Evolutionary conservation across 768 basidiomycete species (phyloP).

Genomic region (Boletus tylopilopsis): DNA sequence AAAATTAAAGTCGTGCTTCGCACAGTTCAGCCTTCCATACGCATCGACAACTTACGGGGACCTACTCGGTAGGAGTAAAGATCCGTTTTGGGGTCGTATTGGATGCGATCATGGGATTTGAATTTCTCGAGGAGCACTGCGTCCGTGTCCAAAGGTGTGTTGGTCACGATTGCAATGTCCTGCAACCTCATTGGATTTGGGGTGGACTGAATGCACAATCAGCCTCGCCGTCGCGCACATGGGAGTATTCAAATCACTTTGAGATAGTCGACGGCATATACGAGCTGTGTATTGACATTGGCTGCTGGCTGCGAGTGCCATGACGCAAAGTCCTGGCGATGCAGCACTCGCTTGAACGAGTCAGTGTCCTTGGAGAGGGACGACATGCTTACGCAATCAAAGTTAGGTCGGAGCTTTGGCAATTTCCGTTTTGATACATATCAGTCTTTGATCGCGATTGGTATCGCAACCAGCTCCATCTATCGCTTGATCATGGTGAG

Average conservation of each 20-base stretch:
- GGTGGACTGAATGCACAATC: conserved; percentile 42
- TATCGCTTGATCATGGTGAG: conserved; percentile 31
- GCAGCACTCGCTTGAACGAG: conserved; percentile 61
- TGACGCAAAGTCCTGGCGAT: conserved; percentile 65
- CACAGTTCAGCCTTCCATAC: conserved; percentile 3
- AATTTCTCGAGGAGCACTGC: conserved; percentile 72
- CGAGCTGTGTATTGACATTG: conserved; percentile 84
- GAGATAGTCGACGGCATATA: conserved; percentile 78
- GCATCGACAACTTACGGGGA: conserved; percentile 1
- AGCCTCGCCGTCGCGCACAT: conserved; percentile 9
- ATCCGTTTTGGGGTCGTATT: conserved; percentile 79
- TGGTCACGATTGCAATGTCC: conserved; percentile 80
- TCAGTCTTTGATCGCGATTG: conserved; percentile 21
- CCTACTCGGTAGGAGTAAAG: conserved; percentile 82
- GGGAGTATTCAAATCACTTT: conserved; percentile 46
- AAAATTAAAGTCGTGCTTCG: conserved; percentile 82
- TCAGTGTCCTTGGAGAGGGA: conserved; percentile 67
- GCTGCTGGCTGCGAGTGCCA: conserved; percentile 89
- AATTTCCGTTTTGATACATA: conserved; percentile 4
- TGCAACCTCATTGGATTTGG: conserved; percentile 82
- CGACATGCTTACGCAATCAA: conserved; percentile 48
- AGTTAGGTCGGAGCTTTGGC: conserved; percentile 25
- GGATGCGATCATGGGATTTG: conserved; percentile 73
- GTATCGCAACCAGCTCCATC: conserved; percentile 21
- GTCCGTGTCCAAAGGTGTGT: conserved; percentile 75